Evolutionary conservation across 2,329 filamentous ascomycete species (phyloP), one percentile per base, ranked within the genome.

Genomic region (Monilinia laxa): DNA sequence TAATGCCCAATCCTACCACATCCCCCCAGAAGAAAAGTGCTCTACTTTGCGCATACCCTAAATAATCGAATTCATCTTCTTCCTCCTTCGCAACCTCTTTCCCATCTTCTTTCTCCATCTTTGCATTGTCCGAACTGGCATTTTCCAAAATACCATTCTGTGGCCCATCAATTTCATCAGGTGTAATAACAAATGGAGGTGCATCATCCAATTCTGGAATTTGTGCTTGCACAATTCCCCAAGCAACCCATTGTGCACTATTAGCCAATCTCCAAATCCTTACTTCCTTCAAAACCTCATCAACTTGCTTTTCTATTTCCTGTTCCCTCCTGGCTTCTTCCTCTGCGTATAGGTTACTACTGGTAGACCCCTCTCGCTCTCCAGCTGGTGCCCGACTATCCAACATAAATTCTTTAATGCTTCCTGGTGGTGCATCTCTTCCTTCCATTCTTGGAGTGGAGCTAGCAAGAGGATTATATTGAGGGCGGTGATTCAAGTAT

Each of bases 11-110:
- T 65, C 84, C 81, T 66, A 98, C 80, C 63, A 92, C 88, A 79
- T 99, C 95, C 1, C 93, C 93, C 91, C 94, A 96, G 80, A 99
- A 95, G 79, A 97, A 95, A 80, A 95, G 83, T 0, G 92, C 93
- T 18, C 95, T 84, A 71, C 97, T 91, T 78, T 97, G 92, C 10
- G 95, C 88, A 79, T 98, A 99, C 14, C 85, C 87, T 31, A 99
- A 82, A 77, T 98, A 99, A 78, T 99, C 93, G 75, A 98, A 99
- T 74, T 92, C 91, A 54, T 92, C 91, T 45, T 85, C 86, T 59
- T 76, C 74, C 16, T 74, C 74, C 35, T 62, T 64, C 52, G 71
- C 69, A 35, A 69, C 69, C 35, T 64, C 53, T n/a, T 51, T 57
- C 38, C 45, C 49, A 16, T 64, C 25, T 68, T 51, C 63, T 9